Conservation (phyloP, 2,329 filamentous ascomycete genomes). For the Samsoniella hepiali region DNA sequence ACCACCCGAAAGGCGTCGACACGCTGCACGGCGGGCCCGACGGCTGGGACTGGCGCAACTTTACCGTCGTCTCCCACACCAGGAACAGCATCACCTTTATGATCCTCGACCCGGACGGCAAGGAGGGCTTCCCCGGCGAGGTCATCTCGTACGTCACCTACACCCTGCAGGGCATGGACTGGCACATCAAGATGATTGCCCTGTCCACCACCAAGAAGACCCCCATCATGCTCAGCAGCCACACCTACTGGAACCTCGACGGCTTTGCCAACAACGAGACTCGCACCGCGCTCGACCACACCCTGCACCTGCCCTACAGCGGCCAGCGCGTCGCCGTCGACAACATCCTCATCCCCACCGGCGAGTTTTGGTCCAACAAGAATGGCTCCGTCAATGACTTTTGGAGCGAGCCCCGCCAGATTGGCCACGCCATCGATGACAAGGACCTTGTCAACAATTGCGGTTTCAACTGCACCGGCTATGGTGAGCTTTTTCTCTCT, state of each 20-base stretch:
- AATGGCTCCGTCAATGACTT: constrained; percentile 72
- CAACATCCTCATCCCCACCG: constrained; percentile 70
- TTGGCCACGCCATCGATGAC: constrained; percentile 66
- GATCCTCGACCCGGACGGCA: constrained; percentile 68
- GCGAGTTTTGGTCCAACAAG: constrained; percentile 68
- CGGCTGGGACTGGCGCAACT: constrained; percentile 77
- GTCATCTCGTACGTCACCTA: constrained; percentile 74
- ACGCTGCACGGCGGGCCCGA: constrained; percentile 68
- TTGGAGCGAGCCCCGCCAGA: constrained; percentile 76
- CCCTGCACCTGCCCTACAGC: constrained; percentile 68
- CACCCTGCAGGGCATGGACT: constrained; percentile 61
- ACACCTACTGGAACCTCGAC: constrained; percentile 82
- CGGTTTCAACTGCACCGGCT: constrained; percentile 77
- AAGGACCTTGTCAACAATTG: constrained; percentile 69
- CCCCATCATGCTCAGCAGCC: constrained; percentile 73
- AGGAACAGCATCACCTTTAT: constrained; percentile 69
- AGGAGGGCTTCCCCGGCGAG: constrained; percentile 75
- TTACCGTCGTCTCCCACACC: constrained; percentile 68
- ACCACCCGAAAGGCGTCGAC: constrained; percentile 52
- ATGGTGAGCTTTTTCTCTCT: constrained; percentile 53
- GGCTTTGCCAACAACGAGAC: constrained; percentile 73
- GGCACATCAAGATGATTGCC: constrained; percentile 72
- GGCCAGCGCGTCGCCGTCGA: constrained; percentile 67
- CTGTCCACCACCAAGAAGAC: constrained; percentile 70
- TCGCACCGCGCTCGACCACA: constrained; percentile 64